Evolutionary conservation across 345 rosid genomes (phyloP).

Genomic region (Eutrema heterophyllum): DNA sequence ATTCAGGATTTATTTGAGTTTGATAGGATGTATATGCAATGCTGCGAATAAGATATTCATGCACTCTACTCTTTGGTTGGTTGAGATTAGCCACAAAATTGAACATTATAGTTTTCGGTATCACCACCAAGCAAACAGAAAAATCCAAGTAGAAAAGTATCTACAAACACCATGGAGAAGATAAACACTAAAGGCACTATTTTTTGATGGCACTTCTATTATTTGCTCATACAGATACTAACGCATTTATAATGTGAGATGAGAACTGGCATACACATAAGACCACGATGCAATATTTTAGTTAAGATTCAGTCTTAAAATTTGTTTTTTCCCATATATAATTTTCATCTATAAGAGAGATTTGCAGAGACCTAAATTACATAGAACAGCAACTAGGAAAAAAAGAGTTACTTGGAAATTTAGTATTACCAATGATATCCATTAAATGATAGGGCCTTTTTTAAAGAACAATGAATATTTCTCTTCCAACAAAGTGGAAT

Average conservation of each 20-base stretch:
- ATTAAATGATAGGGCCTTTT: slow-evolving; percentile 11
- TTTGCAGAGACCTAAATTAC: slow-evolving; percentile 25
- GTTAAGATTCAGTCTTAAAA: neutral
- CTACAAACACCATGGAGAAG: slow-evolving; percentile 1
- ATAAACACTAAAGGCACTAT: neutral
- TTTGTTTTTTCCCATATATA: neutral
- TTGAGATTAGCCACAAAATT: neutral
- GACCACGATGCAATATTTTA: neutral
- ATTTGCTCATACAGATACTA: neutral
- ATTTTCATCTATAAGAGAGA: slow-evolving; percentile 12
- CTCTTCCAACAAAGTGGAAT: slow-evolving; percentile 9
- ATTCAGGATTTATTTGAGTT: neutral
- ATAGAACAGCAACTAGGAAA: slow-evolving; percentile 20
- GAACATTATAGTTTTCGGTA: neutral
- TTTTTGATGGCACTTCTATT: slow-evolving; percentile 8
- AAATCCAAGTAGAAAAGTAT: neutral
- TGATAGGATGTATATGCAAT: neutral
- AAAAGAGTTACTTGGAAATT: slow-evolving; percentile 4
- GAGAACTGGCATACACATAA: slow-evolving; percentile 7
- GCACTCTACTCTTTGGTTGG: neutral
- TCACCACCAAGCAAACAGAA: neutral
- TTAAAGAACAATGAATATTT: neutral
- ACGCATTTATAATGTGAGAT: neutral
- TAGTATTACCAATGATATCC: slow-evolving; percentile 13
- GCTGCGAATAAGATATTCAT: neutral